These are phyloP conservation scores for Stachybotrys elegans DNA, from an alignment of 2,329 filamentous ascomycete species.

Conservation along the genomic window DNA sequence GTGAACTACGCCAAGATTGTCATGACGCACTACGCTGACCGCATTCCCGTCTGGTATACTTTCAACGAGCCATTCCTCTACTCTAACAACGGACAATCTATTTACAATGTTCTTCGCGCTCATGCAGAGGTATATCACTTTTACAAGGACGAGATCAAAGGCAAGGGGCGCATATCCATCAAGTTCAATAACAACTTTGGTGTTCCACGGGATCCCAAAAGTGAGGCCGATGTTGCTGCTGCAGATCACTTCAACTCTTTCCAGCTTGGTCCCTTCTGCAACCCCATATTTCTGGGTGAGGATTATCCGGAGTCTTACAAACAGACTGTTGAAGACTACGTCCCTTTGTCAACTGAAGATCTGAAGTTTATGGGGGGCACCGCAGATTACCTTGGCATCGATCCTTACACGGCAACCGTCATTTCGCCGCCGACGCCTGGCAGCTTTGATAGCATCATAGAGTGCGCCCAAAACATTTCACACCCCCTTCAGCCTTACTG, in stretches of 20 bases:
- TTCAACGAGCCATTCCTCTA: conserved; percentile 47
- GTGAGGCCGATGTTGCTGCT: conserved; percentile 36
- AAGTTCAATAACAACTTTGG: conserved; percentile 48
- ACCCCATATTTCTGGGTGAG: conserved; percentile 45
- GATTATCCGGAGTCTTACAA: conserved; percentile 45
- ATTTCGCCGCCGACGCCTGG: conserved; percentile 37
- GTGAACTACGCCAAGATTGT: conserved; percentile 48
- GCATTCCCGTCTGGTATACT: conserved; percentile 47
- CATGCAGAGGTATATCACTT: conserved; percentile 47
- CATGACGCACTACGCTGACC: conserved; percentile 45
- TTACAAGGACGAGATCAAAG: conserved; percentile 49
- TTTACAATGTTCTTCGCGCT: conserved; percentile 38
- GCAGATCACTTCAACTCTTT: conserved; percentile 41
- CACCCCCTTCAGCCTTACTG: conserved; percentile 47
- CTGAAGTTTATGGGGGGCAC: conserved; percentile 44
- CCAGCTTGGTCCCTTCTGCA: conserved; percentile 44
- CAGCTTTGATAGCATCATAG: conserved; percentile 33
- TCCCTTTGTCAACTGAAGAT: conserved; percentile 41
- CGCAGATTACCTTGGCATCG: conserved; percentile 51
- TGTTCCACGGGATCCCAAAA: conserved; percentile 35
- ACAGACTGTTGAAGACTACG: conserved; percentile 37
- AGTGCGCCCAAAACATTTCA: conserved; percentile 41
- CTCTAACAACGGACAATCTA: conserved; percentile 30
- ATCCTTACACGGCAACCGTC: conserved; percentile 53
- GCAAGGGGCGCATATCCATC: conserved; percentile 42